These are phyloP conservation scores for Pythium periplocum DNA, from an alignment of 352 stramenopile genomes.

Conservation along the genomic window DNA sequence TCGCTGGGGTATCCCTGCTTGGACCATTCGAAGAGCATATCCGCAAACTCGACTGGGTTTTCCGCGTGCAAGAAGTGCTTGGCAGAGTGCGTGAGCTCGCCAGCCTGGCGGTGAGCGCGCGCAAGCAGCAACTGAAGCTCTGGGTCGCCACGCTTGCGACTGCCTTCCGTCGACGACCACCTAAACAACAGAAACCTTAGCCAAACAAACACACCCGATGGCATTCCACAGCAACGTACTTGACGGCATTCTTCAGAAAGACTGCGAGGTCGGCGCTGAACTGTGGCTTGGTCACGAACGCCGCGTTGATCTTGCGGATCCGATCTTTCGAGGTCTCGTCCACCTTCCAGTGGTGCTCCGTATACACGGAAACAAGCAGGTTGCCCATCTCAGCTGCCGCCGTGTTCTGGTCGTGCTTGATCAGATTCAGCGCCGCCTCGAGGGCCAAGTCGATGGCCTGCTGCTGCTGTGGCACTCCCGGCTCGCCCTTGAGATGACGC, in stretches of 20 bases:
- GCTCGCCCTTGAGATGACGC: constrained; percentile 75
- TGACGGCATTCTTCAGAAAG: constrained; percentile 78
- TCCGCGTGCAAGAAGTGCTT: constrained; percentile 83
- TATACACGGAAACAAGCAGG: constrained; percentile 71
- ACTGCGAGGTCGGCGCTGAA: constrained; percentile 62
- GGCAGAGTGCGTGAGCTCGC: constrained; percentile 54
- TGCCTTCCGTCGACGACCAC: constrained; percentile 64
- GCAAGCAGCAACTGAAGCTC: constrained; percentile 70
- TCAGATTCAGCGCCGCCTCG: constrained; percentile 56
- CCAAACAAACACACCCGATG: constrained; percentile 2
- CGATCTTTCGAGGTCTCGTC: constrained; percentile 67
- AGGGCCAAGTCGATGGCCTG: constrained; percentile 60
- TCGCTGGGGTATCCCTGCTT: constrained; percentile 73
- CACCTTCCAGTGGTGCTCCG: constrained; percentile 60
- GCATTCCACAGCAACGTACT: constrained; percentile 27
- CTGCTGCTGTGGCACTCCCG: constrained; percentile 42
- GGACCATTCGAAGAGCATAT: constrained; percentile 73
- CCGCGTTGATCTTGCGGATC: constrained; percentile 55
- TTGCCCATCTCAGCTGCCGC: constrained; percentile 78
- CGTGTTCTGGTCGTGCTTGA: constrained; percentile 71
- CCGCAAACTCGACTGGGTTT: constrained; percentile 58
- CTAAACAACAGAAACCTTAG: constrained; percentile 13
- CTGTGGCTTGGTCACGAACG: constrained; percentile 58
- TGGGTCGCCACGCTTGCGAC: constrained; percentile 68
- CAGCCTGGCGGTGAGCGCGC: constrained; percentile 41